Percentiles rank a stretch among this genome's conserved stretches.
These are phyloP conservation scores for Eimeria acervulina DNA, from an alignment of 169 alveolate genomes.

Conservation along the genomic window DNA sequence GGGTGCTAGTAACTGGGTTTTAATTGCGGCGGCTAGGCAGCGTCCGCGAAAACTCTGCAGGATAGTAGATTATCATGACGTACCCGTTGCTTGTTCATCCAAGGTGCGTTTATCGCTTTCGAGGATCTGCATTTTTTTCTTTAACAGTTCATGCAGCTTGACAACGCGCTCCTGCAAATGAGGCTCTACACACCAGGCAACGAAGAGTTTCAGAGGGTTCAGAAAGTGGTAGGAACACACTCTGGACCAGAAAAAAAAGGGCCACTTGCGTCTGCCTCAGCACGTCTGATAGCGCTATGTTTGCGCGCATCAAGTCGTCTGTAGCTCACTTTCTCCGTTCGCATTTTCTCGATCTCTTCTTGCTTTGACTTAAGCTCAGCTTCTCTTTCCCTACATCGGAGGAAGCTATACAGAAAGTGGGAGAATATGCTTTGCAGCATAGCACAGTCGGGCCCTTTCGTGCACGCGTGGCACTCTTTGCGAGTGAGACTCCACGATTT, in stretches of 20 bases:
- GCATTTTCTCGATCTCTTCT: constrained; percentile 64
- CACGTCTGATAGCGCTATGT: neutral
- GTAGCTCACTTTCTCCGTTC: constrained; percentile 51
- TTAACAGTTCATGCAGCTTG: constrained; percentile 77
- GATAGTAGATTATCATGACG: neutral
- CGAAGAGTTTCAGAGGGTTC: neutral
- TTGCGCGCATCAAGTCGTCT: neutral
- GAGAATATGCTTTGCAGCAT: neutral
- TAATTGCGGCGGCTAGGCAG: neutral
- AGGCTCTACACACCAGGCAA: constrained; percentile 1
- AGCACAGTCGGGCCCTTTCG: neutral
- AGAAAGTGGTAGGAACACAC: neutral
- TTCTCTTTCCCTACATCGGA: constrained; percentile 62
- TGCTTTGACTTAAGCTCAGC: constrained; percentile 76
- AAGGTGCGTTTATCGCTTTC: constrained; percentile 88
- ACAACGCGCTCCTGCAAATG: constrained; percentile 72
- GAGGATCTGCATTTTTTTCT: constrained; percentile 81
- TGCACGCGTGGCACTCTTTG: neutral
- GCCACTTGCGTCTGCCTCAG: neutral
- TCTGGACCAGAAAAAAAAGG: neutral
- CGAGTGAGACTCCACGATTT: neutral
- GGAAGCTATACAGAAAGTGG: neutral
- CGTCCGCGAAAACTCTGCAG: no score
- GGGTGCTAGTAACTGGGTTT: neutral
- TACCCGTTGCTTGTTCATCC: constrained; percentile 79